Evolutionary conservation across 208 protist genomes (phyloP).

Genomic region (Acanthamoeba castellanii): DNA sequence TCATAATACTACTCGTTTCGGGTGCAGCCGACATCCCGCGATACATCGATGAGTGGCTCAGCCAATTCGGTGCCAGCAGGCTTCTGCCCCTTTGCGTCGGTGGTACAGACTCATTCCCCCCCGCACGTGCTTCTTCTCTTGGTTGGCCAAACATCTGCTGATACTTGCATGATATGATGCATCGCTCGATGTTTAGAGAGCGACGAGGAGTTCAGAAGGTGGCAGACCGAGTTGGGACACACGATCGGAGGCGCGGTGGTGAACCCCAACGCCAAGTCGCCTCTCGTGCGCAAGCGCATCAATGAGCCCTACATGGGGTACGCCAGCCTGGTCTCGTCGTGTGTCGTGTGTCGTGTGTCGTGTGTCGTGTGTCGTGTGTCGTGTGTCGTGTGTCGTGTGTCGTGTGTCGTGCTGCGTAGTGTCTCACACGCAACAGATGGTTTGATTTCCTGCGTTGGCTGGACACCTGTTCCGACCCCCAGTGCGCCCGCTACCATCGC

Average conservation of each 20-base stretch:
- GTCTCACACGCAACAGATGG: background rate
- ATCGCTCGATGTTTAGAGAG: too few relatives aligned
- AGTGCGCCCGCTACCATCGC: background rate
- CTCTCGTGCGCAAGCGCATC: background rate
- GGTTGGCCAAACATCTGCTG: too few relatives aligned
- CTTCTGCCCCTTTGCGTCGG: background rate
- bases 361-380: too few relatives aligned
- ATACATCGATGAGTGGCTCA: constrained; percentile 15
- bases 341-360: too few relatives aligned
- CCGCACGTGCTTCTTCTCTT: too few relatives aligned
- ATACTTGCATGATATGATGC: too few relatives aligned
- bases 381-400: too few relatives aligned
- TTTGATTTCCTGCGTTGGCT: constrained; percentile 20
- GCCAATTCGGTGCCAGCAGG: background rate
- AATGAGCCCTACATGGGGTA: constrained; percentile 34
- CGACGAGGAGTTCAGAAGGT: background rate
- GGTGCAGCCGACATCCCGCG: background rate
- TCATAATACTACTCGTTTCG: too few relatives aligned
- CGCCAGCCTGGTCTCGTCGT: background rate
- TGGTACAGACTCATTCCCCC: background rate
- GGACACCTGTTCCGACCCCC: background rate
- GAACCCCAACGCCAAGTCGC: background rate
- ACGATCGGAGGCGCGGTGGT: background rate
- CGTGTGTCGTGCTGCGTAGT: too few relatives aligned
- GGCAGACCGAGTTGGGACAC: background rate